Percentiles rank a stretch among this genome's conserved stretches.
phyloP scores from a whole-genome alignment of 1,284 basidiomycete genomes.

The Ustilago shanxiensis region DNA sequence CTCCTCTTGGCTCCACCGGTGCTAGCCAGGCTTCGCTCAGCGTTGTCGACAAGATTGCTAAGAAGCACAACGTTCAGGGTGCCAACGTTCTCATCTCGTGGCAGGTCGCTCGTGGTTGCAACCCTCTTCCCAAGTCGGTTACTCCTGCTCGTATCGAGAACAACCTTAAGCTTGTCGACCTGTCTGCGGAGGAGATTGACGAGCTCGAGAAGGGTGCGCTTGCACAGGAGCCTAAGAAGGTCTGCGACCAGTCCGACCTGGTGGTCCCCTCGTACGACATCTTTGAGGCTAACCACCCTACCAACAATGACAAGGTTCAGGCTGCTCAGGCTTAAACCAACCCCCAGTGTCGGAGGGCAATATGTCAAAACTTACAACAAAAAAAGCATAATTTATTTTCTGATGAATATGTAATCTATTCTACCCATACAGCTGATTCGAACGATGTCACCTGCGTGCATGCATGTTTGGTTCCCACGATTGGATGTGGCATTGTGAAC shows the following conservation, averaged over 20 bases:
- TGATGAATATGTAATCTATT: too few species aligned
- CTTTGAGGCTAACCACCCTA: constrained; percentile 54
- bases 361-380: too few species aligned
- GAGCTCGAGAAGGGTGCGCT: constrained; percentile 72
- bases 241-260: constrained; percentile 61
- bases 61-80: constrained; percentile 56
- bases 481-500: not conserved
- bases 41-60: constrained; percentile 60
- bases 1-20: constrained; percentile 59
- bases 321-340: constrained; percentile 31
- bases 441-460: constrained; percentile 4
- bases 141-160: constrained; percentile 56
- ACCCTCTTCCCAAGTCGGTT: constrained; percentile 56
- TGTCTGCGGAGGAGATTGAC: constrained; percentile 73
- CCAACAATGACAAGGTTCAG: constrained; percentile 60
- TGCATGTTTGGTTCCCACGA: not conserved
- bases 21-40: constrained; percentile 50
- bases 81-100: constrained; percentile 62
- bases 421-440: too few species aligned
- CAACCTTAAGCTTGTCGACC: constrained; percentile 69
- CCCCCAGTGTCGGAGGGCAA: too few species aligned
- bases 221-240: constrained; percentile 52
- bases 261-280: constrained; percentile 58
- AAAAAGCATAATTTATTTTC: too few species aligned
- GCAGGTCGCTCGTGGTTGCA: constrained; percentile 62